Evolutionary conservation across 2,329 filamentous ascomycete genomes (phyloP).

Genomic region (Hirsutella minnesotensis): DNA sequence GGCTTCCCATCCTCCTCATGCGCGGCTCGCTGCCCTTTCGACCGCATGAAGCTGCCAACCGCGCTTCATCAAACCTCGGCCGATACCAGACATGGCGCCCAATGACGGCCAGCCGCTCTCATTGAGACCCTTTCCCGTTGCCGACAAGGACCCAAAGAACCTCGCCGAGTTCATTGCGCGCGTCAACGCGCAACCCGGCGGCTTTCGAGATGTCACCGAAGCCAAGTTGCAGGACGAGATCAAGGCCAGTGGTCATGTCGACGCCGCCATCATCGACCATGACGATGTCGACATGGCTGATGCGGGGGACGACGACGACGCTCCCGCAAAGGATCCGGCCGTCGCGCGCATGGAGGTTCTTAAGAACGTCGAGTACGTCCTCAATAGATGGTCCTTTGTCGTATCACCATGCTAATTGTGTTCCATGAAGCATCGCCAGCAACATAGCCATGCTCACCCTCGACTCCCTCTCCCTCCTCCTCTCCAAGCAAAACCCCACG

Average conservation of each 20-base stretch:
- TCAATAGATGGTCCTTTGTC: too few relatives aligned
- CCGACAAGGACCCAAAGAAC: constrained; percentile 43
- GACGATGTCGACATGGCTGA: constrained; percentile 34
- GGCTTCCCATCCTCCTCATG: not conserved
- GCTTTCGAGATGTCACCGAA: constrained; percentile 72
- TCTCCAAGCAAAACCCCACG: constrained; percentile 69
- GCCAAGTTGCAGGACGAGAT: constrained; percentile 60
- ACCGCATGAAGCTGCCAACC: not conserved
- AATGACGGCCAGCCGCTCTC: constrained; percentile 23
- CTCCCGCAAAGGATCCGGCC: constrained; percentile 32
- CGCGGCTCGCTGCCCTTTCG: not conserved
- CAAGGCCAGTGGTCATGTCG: constrained; percentile 26
- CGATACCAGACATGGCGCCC: constrained; percentile 15
- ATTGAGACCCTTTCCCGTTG: constrained; percentile 33
- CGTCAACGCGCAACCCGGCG: constrained; percentile 65
- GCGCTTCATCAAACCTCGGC: not conserved
- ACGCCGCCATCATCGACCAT: constrained; percentile 27
- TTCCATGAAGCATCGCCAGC: constrained; percentile 17
- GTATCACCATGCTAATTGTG: not conserved
- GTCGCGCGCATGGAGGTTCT: constrained; percentile 46
- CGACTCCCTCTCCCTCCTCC: constrained; percentile 71
- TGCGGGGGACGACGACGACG: constrained; percentile 32
- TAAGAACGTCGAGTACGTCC: constrained; percentile 41
- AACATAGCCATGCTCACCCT: constrained; percentile 58
- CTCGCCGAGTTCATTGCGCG: constrained; percentile 69